phyloP scores from a whole-genome alignment of 352 stramenopile species.

The Phytophthora megakarya region DNA sequence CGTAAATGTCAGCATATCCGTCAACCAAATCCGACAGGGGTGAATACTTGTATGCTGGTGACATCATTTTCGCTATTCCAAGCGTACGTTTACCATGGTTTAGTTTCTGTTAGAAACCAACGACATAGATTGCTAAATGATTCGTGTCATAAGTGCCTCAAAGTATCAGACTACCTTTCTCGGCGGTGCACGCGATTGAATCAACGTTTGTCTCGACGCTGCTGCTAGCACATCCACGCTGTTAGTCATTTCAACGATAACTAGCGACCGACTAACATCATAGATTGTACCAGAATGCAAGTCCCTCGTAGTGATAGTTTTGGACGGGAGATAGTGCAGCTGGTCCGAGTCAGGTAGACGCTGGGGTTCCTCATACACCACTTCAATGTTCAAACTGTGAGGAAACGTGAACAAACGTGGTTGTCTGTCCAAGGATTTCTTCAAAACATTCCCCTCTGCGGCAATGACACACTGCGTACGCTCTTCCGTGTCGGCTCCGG shows the following conservation, averaged over 20 bases:
- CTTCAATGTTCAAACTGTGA: conserved; percentile 44
- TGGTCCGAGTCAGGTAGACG: conserved; percentile 60
- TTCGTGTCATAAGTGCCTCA: too few relatives aligned
- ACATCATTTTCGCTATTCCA: conserved; percentile 26
- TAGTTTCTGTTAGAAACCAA: conserved; percentile 10
- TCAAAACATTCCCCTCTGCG: conserved; percentile 62
- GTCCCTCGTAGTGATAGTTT: conserved; percentile 48
- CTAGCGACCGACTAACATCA: not conserved
- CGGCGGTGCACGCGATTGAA: conserved; percentile 5
- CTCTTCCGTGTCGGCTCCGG: conserved; percentile 70
- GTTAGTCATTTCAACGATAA: not conserved
- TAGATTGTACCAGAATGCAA: conserved; percentile 36
- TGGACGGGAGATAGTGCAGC: conserved; percentile 49
- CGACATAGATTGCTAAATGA: conserved; percentile 2
- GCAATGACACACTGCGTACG: conserved; percentile 57
- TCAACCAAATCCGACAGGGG: conserved; percentile 57
- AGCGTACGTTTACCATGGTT: conserved; percentile 59
- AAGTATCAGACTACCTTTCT: conserved; percentile 15
- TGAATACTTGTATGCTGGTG: conserved; percentile 64
- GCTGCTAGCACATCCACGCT: conserved; percentile 6
- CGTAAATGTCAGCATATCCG: conserved; percentile 67
- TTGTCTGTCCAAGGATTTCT: conserved; percentile 44
- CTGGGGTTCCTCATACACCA: conserved; percentile 62
- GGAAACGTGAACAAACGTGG: conserved; percentile 44
- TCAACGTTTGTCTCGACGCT: conserved; percentile 4